phyloP scores from a whole-genome alignment of 2,329 filamentous ascomycete species.

The Botryotinia narcissicola region DNA sequence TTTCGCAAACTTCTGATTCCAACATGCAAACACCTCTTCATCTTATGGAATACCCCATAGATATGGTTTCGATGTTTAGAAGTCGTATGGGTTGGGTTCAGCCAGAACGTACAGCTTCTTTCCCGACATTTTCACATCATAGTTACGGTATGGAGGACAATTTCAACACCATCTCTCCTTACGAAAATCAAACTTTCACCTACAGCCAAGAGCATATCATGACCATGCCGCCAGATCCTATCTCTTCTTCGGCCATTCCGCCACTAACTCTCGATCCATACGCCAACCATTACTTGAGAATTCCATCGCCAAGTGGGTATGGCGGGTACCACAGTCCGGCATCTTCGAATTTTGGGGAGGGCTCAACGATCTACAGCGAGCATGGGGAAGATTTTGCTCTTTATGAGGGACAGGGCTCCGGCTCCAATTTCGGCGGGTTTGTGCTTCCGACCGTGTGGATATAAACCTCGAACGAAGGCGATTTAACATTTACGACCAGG shows the following conservation, averaged over 20 bases:
- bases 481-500: slow-evolving; percentile 39
- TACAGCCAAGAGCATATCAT: slow-evolving; percentile 64
- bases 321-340: slow-evolving; percentile 56
- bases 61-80: slow-evolving; percentile 67
- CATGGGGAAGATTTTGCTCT: slow-evolving; percentile 49
- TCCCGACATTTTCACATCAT: slow-evolving; percentile 58
- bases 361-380: slow-evolving; percentile 63
- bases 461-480: slow-evolving; percentile 36
- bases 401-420: slow-evolving; percentile 38
- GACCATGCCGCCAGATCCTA: slow-evolving; percentile 50
- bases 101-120: slow-evolving; percentile 57
- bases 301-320: slow-evolving; percentile 59
- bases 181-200: slow-evolving; percentile 58
- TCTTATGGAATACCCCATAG: slow-evolving; percentile 71
- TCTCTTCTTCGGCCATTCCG: slow-evolving; percentile 50
- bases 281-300: slow-evolving; percentile 56
- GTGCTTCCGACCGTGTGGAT: slow-evolving; percentile 41
- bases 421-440: slow-evolving; percentile 40
- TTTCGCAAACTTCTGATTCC: slow-evolving; percentile 54
- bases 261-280: slow-evolving; percentile 55
- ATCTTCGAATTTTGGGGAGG: slow-evolving; percentile 60
- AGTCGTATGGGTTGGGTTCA: slow-evolving; percentile 65
- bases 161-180: slow-evolving; percentile 51
- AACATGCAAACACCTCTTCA: slow-evolving; percentile 60
- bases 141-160: slow-evolving; percentile 51